Conservation (phyloP, 1,139 yeast species). For the Lipomyces yarrowii region DNA sequence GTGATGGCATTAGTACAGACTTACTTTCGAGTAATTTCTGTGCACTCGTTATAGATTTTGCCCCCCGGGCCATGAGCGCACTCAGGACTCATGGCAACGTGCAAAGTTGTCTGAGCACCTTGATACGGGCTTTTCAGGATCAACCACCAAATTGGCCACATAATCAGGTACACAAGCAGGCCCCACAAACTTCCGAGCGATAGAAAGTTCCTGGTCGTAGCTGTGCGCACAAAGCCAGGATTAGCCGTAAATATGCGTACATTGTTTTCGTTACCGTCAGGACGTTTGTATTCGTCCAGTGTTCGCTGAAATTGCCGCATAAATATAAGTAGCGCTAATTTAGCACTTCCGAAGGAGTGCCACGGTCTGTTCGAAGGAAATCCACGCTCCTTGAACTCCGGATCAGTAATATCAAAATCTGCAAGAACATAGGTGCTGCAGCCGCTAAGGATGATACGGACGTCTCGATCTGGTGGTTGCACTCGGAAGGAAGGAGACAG, state of each 20-base stretch:
- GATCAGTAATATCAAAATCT: slow-evolving; percentile 63
- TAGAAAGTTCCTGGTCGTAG: slow-evolving; percentile 75
- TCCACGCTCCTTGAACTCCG: slow-evolving; percentile 62
- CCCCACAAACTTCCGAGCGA: slow-evolving; percentile 80
- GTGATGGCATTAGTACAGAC: not conserved
- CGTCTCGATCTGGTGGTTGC: slow-evolving; percentile 95
- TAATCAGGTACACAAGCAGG: slow-evolving; percentile 60
- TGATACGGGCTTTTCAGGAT: slow-evolving; percentile 70
- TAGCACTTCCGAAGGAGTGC: slow-evolving; percentile 79
- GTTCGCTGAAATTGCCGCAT: slow-evolving; percentile 74
- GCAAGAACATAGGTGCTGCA: slow-evolving; percentile 81
- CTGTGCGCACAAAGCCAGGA: slow-evolving; percentile 90
- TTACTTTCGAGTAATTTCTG: slow-evolving; percentile 44
- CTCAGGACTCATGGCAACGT: slow-evolving; percentile 73
- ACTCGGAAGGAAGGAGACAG: slow-evolving; percentile 78
- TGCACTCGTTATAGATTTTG: slow-evolving; percentile 71
- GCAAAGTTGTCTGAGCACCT: slow-evolving; percentile 79
- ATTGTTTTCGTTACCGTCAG: slow-evolving; percentile 67
- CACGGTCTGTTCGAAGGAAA: slow-evolving; percentile 70
- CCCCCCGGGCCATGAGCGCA: slow-evolving; percentile 65
- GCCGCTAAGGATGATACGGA: slow-evolving; percentile 71
- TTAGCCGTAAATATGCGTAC: slow-evolving; percentile 77
- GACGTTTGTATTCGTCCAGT: slow-evolving; percentile 57
- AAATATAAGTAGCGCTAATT: slow-evolving; percentile 71
- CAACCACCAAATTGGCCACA: slow-evolving; percentile 83